Conservation (phyloP, 352 stramenopile genomes). For the Phytophthora citrophthora region DNA sequence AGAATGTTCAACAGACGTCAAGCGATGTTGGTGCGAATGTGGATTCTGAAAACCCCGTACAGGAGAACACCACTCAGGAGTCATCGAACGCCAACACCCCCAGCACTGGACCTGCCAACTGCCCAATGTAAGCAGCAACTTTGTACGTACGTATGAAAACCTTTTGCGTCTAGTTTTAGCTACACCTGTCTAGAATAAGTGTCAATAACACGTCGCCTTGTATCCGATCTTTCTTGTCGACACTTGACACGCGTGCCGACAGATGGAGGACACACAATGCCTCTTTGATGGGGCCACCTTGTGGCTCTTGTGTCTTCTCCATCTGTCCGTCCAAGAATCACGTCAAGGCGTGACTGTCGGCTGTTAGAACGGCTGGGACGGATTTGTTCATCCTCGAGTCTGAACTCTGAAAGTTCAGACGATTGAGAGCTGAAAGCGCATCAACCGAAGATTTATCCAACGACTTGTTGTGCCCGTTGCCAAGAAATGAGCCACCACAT, state of each 20-base stretch:
- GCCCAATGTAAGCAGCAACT: constrained; percentile 23
- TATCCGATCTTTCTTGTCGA: not conserved
- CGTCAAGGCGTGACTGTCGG: constrained; percentile 2
- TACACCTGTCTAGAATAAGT: constrained; percentile 5
- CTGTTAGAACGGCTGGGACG: constrained; percentile 11
- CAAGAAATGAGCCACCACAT: constrained; percentile 26
- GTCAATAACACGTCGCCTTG: constrained; percentile 8
- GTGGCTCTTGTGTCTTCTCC: constrained; percentile 16
- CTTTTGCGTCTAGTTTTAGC: constrained; percentile 5
- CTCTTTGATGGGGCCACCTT: constrained; percentile 12
- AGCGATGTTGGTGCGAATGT: constrained; percentile 3
- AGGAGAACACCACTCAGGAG: not conserved
- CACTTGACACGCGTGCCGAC: constrained; percentile 1
- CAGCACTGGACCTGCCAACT: constrained; percentile 22
- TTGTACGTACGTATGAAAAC: constrained; percentile 5
- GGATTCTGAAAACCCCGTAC: not conserved
- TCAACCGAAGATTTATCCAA: constrained; percentile 11
- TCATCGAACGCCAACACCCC: not conserved
- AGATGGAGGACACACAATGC: constrained; percentile 21
- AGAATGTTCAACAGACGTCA: not conserved
- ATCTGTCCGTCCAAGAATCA: constrained; percentile 13
- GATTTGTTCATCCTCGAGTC: constrained; percentile 6
- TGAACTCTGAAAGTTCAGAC: not conserved
- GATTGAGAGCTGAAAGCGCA: not conserved
- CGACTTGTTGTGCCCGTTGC: constrained; percentile 1